Evolutionary conservation across 805 yeast species (phyloP), one percentile per base, ranked within the genome.

Genomic region (Grigorovia yakushimaensis): DNA sequence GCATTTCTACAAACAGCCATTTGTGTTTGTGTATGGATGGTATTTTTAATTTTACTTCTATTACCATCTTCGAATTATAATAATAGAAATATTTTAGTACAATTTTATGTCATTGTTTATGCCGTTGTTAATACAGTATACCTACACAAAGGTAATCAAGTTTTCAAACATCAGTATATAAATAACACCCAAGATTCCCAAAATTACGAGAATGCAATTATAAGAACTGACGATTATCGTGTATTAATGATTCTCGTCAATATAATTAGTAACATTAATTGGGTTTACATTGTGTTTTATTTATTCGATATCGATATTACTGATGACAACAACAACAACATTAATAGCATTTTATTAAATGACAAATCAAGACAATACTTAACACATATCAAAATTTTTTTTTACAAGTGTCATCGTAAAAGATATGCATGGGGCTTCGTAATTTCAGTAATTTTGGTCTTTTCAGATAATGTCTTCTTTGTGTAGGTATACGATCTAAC

Each of bases 1-100:
- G 64, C 76, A 41, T 80, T 77, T 62, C 73, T 74, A n/a, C 58
- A 74, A 4, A 71, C 78, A 47, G 77, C 81, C 0, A 68, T 77
- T 18, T 77, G 79, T 50, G 77, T 78, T 5, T 73, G 82, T 15
- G 70, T 81, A 23, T 86, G 94, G 94, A 78, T 84, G 78, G 67
- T 86, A 22, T 65, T 82, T 44, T 50, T 83, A 17, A 63, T 84
- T 33, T 67, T 83, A 40, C 57, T 76, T 19, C 59, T 85, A 30
- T 73, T 63, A 41, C 62, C 64, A 78, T 19, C 77, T 74, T 56
- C 54, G 18, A 57, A 55, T 41, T 60, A 53, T 38, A 77, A 77
- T 53, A 67, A 76, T 22, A 76, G 82, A 47, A 88, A 89, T 4
- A 59, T 69, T 39, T 61, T 79, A 41, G 73, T 85, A 36, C 76